Conservation (phyloP, 345 rosid species). For the Heritiera fomes region DNA sequence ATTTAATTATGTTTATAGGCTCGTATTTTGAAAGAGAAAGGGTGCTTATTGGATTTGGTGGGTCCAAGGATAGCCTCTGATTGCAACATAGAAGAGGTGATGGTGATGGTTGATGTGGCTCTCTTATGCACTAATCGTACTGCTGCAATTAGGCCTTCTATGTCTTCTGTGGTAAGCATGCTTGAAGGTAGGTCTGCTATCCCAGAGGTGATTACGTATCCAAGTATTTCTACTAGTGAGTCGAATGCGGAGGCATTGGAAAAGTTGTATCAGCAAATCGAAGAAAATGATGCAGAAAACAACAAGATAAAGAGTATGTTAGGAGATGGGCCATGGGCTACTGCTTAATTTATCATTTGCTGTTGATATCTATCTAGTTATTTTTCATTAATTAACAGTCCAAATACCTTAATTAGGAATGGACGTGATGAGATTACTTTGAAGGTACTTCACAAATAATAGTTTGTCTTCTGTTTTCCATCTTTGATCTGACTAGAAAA, state of each 20-base stretch:
- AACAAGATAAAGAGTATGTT: not conserved
- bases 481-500: too few relatives aligned
- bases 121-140: slow-evolving; percentile 44
- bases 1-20: slow-evolving; percentile 29
- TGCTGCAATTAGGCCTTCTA: slow-evolving; percentile 45
- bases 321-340: not conserved
- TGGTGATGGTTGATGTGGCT: slow-evolving; percentile 47
- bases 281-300: not conserved
- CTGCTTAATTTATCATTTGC: not conserved
- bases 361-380: not conserved
- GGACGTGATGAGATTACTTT: too few relatives aligned
- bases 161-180: slow-evolving; percentile 62
- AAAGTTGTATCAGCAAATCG: slow-evolving; percentile 22
- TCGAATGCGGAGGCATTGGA: slow-evolving; percentile 17
- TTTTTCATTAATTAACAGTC: not conserved
- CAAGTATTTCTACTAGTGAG: not conserved
- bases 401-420: too few relatives aligned
- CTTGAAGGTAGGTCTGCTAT: slow-evolving; percentile 48
- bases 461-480: too few relatives aligned
- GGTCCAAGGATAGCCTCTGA: slow-evolving; percentile 46
- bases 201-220: slow-evolving; percentile 16
- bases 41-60: slow-evolving; percentile 37
- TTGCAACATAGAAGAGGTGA: slow-evolving; percentile 45
- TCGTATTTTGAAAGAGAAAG: slow-evolving; percentile 40
- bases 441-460: too few relatives aligned